phyloP scores from a whole-genome alignment of 1,284 basidiomycete species.

The Malassezia restricta region DNA sequence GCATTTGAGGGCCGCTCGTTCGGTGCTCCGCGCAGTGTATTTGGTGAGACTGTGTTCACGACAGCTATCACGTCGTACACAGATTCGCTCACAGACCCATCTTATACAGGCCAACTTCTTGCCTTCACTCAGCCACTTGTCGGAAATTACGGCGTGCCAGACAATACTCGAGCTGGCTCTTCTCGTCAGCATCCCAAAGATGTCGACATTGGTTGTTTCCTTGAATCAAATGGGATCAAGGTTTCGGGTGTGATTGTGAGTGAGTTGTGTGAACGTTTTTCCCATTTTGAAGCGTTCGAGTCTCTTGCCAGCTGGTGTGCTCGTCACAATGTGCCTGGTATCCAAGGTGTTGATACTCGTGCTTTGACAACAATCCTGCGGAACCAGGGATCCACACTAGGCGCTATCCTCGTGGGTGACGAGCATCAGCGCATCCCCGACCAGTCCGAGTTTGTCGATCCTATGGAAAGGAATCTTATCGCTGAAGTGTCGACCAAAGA shows the following conservation, averaged over 20 bases:
- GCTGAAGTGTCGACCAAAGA: constrained; percentile 77
- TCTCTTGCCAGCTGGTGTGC: constrained; percentile 86
- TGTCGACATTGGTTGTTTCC: constrained; percentile 49
- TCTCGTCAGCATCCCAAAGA: constrained; percentile 52
- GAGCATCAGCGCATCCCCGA: constrained; percentile 56
- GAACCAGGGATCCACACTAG: constrained; percentile 93
- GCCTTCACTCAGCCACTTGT: constrained; percentile 97
- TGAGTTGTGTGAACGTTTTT: constrained; percentile 86
- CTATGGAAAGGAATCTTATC: constrained; percentile 79
- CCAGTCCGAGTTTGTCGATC: constrained; percentile 58
- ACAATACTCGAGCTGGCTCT: constrained; percentile 51
- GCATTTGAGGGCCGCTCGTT: constrained; percentile 80
- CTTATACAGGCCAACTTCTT: constrained; percentile 92
- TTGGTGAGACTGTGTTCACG: constrained; percentile 95
- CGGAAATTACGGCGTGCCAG: constrained; percentile 93
- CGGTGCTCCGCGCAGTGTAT: constrained; percentile 74
- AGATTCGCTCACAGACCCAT: constrained; percentile 98
- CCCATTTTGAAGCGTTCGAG: constrained; percentile 86
- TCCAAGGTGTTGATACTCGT: constrained; percentile 93
- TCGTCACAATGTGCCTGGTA: constrained; percentile 76
- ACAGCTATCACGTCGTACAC: constrained; percentile 98
- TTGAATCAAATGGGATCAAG: constrained; percentile 80
- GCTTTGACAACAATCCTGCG: constrained; percentile 85
- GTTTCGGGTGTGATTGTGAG: constrained; percentile 86
- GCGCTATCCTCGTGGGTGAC: constrained; percentile 70